Evolutionary conservation across 2,329 filamentous ascomycete genomes (phyloP), one percentile per base, ranked within the genome.

Genomic region (Phaeoacremonium minimum): DNA sequence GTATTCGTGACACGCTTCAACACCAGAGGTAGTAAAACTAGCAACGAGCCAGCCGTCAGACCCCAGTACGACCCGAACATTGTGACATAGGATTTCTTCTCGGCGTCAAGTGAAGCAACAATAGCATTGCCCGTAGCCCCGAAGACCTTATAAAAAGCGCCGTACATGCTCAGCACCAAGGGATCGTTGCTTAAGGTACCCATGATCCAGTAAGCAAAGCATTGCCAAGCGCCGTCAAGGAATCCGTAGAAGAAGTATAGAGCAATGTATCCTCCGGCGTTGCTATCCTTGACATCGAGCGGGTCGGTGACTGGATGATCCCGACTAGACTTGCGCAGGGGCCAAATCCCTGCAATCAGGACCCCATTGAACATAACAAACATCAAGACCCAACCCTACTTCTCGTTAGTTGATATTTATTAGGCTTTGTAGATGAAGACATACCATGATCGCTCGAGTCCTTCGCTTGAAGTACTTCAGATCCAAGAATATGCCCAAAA

Each of bases 211-310:
- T 26, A 26, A n/a, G 22, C 22, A n/a, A 9, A 26, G 22, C 22
- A 26, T n/a, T 26, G 22, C 22, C 22, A 26, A 8, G 22, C 22
- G 22, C 22, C 22, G 22, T 83, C 80, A 45, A 79, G 80, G 55
- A 83, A 77, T 32, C 80, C 80, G 51, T 83, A 83, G 55, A 82
- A 80, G 52, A 83, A 80, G 61, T 81, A 83, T 36, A 84, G 59
- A 51, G 83, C 77, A 66, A 83, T 78, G 1, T 78, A 26, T 8
- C 22, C 22, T 8, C 22, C 22, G 9, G 22, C 22, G 22, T 26
- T n/a, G 22, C 22, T n/a, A n/a, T 26, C 22, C 22, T 26, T n/a
- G 22, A 26, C 22, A n/a, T 26, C 22, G 9, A 26, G 8, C 9
- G 22, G 22, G 9, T 9, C 9, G 22, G 9, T n/a, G 22, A 26